Conservation (phyloP, 768 basidiomycete genomes). For the Termitomyces sp. region DNA sequence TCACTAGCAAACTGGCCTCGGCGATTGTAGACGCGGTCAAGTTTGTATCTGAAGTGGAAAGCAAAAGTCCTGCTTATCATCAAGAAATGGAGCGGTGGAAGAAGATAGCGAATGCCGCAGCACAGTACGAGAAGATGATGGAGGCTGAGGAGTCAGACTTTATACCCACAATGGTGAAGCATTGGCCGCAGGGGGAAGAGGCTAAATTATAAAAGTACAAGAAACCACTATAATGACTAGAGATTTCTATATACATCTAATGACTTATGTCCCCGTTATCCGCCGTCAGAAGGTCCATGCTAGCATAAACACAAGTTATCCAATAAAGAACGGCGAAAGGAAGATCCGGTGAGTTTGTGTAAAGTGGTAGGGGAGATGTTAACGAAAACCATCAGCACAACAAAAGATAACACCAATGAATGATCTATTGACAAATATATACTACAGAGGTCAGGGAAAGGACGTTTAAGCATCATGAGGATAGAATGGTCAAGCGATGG, state of each 20-base stretch:
- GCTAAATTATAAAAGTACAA: slow-evolving; percentile 3
- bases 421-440: slow-evolving; percentile 5
- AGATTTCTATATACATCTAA: slow-evolving; percentile 2
- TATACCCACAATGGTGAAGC: slow-evolving; percentile 10
- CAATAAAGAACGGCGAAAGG: slow-evolving; percentile 2
- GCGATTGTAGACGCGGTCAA: slow-evolving; percentile 39
- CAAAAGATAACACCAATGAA: slow-evolving; percentile 6
- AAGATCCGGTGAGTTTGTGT: background rate
- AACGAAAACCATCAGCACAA: slow-evolving; percentile 6
- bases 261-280: slow-evolving; percentile 1
- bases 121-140: background rate
- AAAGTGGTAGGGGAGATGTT: background rate
- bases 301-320: slow-evolving; percentile 3
- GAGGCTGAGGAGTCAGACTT: slow-evolving; percentile 7
- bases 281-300: slow-evolving; percentile 1
- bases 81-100: slow-evolving; percentile 26
- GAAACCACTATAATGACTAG: slow-evolving; percentile 8
- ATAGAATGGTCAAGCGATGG: slow-evolving; percentile 28
- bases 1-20: slow-evolving; percentile 44
- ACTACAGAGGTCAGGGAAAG: slow-evolving; percentile 3
- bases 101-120: slow-evolving; percentile 21
- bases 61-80: slow-evolving; percentile 11
- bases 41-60: slow-evolving; percentile 23
- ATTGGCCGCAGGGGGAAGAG: slow-evolving; percentile 6
- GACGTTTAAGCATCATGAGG: slow-evolving; percentile 2